Evolutionary conservation across 2,329 filamentous ascomycete species (phyloP).

Genomic region (Nannizzia gypsea): DNA sequence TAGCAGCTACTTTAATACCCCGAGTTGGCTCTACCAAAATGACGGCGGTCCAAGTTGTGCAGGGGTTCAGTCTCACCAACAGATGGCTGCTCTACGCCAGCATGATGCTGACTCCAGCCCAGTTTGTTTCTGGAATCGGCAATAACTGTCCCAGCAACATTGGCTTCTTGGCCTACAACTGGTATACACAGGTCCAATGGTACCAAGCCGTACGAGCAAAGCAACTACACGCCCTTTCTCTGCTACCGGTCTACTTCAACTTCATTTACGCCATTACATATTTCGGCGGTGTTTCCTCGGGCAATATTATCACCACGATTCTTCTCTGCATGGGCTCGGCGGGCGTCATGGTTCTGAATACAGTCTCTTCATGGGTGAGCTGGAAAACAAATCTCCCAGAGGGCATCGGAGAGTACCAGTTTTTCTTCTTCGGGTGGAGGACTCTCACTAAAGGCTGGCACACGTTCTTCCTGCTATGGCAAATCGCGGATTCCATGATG

Average conservation of each 20-base stretch:
- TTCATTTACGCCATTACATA: slow-evolving; percentile 5
- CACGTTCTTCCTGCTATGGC: slow-evolving; percentile 7
- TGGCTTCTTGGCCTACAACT: slow-evolving; percentile 8
- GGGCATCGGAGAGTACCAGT: slow-evolving; percentile 7
- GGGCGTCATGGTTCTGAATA: slow-evolving; percentile 6
- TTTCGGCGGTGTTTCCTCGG: slow-evolving; percentile 4
- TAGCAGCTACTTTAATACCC: background rate
- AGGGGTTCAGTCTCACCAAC: slow-evolving; percentile 2
- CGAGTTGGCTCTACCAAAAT: background rate
- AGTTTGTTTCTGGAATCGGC: slow-evolving; percentile 6
- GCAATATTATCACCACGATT: slow-evolving; percentile 1
- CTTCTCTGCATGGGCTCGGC: slow-evolving; percentile 2
- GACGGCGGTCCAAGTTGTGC: background rate
- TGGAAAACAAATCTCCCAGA: slow-evolving; percentile 6
- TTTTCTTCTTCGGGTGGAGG: slow-evolving; percentile 9
- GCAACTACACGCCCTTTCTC: slow-evolving; percentile 5
- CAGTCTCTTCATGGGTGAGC: slow-evolving; percentile 4
- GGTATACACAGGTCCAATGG: slow-evolving; percentile 7
- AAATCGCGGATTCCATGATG: slow-evolving; percentile 5
- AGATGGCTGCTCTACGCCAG: slow-evolving; percentile 6
- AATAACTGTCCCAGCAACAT: slow-evolving; percentile 6
- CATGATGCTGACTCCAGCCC: slow-evolving; percentile 6
- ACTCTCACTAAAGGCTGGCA: slow-evolving; percentile 6
- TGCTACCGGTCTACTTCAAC: slow-evolving; percentile 8
- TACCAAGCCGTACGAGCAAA: slow-evolving; percentile 3